Conservation (phyloP, 2,329 filamentous ascomycete genomes). For the Fulvia fulva region DNA sequence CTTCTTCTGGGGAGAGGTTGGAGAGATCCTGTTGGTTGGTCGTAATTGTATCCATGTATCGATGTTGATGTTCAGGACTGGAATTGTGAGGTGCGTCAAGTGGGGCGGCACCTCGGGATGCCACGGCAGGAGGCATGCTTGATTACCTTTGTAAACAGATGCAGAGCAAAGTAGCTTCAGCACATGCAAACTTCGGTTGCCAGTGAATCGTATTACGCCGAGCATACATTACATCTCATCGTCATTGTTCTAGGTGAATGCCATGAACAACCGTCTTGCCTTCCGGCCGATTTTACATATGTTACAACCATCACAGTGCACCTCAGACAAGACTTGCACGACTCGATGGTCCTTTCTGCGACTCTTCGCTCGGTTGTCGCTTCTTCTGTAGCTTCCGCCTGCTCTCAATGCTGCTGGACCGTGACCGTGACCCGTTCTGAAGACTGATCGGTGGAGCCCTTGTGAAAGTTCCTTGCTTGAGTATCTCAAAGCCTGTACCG, state of each 20-base stretch:
- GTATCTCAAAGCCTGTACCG: constrained; percentile 35
- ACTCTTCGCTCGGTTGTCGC: constrained; percentile 24
- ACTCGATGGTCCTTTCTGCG: background rate
- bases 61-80: background rate
- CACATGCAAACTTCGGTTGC: too few species aligned
- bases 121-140: background rate
- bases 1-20: constrained; percentile 1
- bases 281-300: background rate
- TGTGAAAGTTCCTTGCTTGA: constrained; percentile 32
- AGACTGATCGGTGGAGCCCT: constrained; percentile 29
- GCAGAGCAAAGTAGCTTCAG: too few species aligned
- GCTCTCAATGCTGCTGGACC: constrained; percentile 23
- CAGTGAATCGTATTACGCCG: background rate
- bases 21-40: background rate
- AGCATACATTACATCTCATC: background rate
- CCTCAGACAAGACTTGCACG: background rate
- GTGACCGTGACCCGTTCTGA: constrained; percentile 21
- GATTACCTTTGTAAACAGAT: too few species aligned
- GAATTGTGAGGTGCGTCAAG: background rate
- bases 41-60: background rate
- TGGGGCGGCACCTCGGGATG: background rate
- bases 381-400: constrained; percentile 33
- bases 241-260: background rate
- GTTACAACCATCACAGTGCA: background rate
- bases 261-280: background rate